Conservation (phyloP, 495 filamentous ascomycete species). For the Penicillium verhagenii region DNA sequence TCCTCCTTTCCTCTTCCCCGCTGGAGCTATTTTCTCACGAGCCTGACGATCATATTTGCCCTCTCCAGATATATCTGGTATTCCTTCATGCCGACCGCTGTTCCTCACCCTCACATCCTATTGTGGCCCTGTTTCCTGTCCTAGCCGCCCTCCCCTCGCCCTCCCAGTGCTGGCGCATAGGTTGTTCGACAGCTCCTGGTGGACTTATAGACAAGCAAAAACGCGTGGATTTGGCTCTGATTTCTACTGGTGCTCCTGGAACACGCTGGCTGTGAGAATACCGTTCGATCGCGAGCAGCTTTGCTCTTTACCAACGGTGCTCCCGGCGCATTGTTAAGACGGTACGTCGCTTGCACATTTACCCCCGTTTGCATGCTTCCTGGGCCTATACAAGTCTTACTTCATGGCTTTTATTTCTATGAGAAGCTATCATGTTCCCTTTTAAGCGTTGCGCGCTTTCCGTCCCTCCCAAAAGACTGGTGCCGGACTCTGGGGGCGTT, state of each 20-base stretch:
- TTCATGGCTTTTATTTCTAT: background rate
- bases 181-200: constrained; percentile 14
- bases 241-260: constrained; percentile 6
- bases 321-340: constrained; percentile 46
- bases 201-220: constrained; percentile 8
- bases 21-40: constrained; percentile 17
- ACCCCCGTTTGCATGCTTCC: constrained; percentile 9
- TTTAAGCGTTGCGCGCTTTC: constrained; percentile 25
- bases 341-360: constrained; percentile 38
- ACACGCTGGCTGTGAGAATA: constrained; percentile 34
- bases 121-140: constrained; percentile 39
- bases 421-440: constrained; percentile 4
- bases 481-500: constrained; percentile 35
- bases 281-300: constrained; percentile 42
- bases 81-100: constrained; percentile 34
- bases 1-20: constrained; percentile 20
- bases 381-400: constrained; percentile 1
- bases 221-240: constrained; percentile 18
- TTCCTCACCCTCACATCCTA: constrained; percentile 29
- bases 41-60: constrained; percentile 11
- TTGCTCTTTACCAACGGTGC: constrained; percentile 32
- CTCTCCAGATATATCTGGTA: constrained; percentile 9
- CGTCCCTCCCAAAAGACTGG: constrained; percentile 20
- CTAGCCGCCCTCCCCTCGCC: constrained; percentile 35
- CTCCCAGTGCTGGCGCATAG: constrained; percentile 21